These are phyloP conservation scores for Suillus alpinus DNA, from an alignment of 768 basidiomycete species.

Conservation along the genomic window DNA sequence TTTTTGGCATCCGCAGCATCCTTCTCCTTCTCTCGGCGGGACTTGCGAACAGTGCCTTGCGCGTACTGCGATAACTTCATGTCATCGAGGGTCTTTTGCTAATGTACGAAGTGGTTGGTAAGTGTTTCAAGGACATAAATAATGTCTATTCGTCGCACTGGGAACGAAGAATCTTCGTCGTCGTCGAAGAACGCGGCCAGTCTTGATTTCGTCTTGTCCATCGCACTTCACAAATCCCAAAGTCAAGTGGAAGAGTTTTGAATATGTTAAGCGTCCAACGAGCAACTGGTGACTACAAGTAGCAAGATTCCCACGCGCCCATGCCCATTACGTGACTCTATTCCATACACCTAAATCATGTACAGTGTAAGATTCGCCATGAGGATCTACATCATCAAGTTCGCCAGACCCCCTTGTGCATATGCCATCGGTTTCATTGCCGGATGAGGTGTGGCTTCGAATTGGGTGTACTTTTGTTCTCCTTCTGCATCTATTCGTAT, in stretches of 20 bases:
- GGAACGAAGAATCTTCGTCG: slow-evolving; percentile 82
- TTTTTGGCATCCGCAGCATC: slow-evolving; percentile 91
- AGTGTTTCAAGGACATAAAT: slow-evolving; percentile 53
- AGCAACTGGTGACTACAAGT: not conserved
- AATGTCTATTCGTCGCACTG: slow-evolving; percentile 87
- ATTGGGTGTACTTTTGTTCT: slow-evolving; percentile 70
- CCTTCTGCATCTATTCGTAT: slow-evolving; percentile 82
- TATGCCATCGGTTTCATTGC: slow-evolving; percentile 95
- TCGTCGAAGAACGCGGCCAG: slow-evolving; percentile 84
- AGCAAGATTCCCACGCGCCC: slow-evolving; percentile 24
- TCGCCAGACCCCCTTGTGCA: slow-evolving; percentile 61
- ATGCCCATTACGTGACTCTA: not conserved
- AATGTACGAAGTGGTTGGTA: slow-evolving; percentile 53
- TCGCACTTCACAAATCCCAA: slow-evolving; percentile 10
- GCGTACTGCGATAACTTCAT: slow-evolving; percentile 84
- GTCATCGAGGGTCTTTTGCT: slow-evolving; percentile 86
- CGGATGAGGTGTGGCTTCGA: slow-evolving; percentile 85
- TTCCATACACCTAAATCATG: not conserved
- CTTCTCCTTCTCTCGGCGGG: slow-evolving; percentile 86
- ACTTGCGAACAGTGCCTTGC: slow-evolving; percentile 85
- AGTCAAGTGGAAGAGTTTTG: slow-evolving; percentile 1
- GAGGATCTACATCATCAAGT: slow-evolving; percentile 59
- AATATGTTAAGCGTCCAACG: slow-evolving; percentile 3
- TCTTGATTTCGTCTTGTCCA: slow-evolving; percentile 40
- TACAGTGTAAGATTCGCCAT: not conserved